Evolutionary conservation across 345 rosid genomes (phyloP).

Genomic region (Syzygium grande): DNA sequence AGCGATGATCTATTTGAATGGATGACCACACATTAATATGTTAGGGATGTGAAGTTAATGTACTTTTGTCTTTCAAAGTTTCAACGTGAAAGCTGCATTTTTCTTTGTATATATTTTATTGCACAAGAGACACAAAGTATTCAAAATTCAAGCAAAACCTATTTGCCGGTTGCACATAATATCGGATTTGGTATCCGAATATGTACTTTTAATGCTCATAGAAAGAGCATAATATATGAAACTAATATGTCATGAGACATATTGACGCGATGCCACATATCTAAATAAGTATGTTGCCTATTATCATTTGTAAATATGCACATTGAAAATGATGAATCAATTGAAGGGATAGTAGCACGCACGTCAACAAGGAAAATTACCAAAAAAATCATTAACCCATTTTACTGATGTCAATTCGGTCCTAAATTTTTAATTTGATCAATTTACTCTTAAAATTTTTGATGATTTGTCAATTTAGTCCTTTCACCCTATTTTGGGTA

Average conservation of each 20-base stretch:
- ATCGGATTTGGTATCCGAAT: neutral
- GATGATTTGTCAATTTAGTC: neutral
- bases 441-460: neutral
- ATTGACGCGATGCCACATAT: neutral
- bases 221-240: neutral
- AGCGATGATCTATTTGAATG: neutral
- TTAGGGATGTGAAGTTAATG: neutral
- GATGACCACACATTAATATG: neutral
- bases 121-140: neutral
- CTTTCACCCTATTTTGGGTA: neutral
- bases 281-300: neutral
- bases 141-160: neutral
- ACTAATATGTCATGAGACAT: neutral
- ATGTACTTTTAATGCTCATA: neutral
- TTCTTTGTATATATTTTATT: neutral
- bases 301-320: neutral
- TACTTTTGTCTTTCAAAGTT: neutral
- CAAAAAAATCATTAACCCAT: neutral
- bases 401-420: neutral
- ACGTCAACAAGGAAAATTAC: neutral
- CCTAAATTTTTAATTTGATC: neutral
- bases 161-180: neutral
- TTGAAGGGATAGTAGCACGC: neutral
- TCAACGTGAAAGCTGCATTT: neutral
- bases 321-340: neutral